Percentiles rank a stretch among this genome's conserved stretches.
Conservation (phyloP, 257 asterid species). For the Marsdenia floribunda region DNA sequence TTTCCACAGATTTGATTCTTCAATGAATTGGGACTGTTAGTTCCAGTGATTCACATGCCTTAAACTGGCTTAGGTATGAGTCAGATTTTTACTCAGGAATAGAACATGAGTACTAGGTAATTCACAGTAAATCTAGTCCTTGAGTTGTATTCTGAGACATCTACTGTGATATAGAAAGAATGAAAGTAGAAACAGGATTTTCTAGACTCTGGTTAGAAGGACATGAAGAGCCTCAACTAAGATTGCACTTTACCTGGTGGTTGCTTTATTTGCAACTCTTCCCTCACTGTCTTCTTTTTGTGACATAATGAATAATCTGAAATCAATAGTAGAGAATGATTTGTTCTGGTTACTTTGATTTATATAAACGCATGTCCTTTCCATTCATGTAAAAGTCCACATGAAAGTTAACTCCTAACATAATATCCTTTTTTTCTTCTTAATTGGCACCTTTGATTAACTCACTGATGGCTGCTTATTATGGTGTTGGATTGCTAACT, state of each 20-base stretch:
- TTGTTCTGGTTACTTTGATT: neutral
- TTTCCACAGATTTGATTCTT: neutral
- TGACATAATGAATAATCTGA: neutral
- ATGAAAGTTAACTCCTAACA: neutral
- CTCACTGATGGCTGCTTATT: slow-evolving; percentile 15
- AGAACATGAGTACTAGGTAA: neutral
- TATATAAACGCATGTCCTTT: neutral
- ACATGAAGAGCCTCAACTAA: neutral
- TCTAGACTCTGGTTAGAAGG: neutral
- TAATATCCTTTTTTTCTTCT: neutral
- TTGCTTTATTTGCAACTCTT: neutral
- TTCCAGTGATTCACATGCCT: neutral
- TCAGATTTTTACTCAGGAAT: neutral
- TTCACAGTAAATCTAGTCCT: too few relatives aligned
- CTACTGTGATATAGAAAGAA: too few relatives aligned
- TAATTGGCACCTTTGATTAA: neutral
- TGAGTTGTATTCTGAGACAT: neutral
- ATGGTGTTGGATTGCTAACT: slow-evolving; percentile 11
- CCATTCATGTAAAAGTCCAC: neutral
- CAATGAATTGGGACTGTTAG: neutral
- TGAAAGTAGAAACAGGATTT: neutral
- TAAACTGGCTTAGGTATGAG: neutral
- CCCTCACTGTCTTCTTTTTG: neutral
- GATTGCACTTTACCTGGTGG: neutral
- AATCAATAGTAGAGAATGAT: neutral